Conservation (phyloP, 495 filamentous ascomycete species). For the Neurospora pannonica region DNA sequence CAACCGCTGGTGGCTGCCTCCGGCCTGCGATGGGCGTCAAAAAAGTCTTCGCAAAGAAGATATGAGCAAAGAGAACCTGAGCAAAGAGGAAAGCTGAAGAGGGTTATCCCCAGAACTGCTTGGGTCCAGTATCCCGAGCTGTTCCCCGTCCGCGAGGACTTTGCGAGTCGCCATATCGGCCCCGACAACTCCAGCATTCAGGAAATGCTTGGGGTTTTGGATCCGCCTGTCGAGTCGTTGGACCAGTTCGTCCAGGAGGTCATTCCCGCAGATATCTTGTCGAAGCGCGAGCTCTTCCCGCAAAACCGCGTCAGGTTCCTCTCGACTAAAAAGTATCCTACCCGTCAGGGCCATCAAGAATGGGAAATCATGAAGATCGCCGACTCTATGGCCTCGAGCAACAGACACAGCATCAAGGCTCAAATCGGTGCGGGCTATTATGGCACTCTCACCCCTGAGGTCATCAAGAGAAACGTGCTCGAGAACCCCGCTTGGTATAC, state of each 20-base stretch:
- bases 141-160: conserved; percentile 44
- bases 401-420: conserved; percentile 52
- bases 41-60: background rate
- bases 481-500: conserved; percentile 98
- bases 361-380: conserved; percentile 31
- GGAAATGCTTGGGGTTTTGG: conserved; percentile 73
- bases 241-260: conserved; percentile 90
- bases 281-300: conserved; percentile 38
- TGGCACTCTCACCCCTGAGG: conserved; percentile 74
- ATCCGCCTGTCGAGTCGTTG: conserved; percentile 62
- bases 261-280: conserved; percentile 75
- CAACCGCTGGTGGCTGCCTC: background rate
- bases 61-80: too few relatives aligned
- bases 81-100: background rate
- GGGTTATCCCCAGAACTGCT: background rate
- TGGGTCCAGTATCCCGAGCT: conserved; percentile 8
- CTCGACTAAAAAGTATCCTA: background rate
- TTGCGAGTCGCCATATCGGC: conserved; percentile 86
- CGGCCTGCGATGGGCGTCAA: background rate
- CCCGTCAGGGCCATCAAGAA: conserved; percentile 23
- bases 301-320: conserved; percentile 10
- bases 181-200: conserved; percentile 62
- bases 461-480: conserved; percentile 89
- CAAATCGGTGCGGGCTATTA: conserved; percentile 89
- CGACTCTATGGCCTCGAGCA: conserved; percentile 53